Base-by-base conservation (phyloP, 2,329 filamentous ascomycete genomes). In the Trichoderma sp. region DNA sequence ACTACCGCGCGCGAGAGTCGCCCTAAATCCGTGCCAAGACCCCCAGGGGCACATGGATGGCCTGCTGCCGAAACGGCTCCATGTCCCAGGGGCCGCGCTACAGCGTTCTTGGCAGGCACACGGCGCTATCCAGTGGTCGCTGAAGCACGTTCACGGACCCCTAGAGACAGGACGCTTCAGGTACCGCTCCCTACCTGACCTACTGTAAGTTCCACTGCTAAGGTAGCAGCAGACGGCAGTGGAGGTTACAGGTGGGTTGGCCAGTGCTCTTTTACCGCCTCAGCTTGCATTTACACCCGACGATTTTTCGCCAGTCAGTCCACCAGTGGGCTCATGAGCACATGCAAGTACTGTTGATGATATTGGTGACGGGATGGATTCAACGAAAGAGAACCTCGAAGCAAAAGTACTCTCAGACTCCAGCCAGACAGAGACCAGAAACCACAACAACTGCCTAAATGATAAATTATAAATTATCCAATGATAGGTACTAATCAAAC, bases 21-120 rank as follows among this genome's bases (percentile, higher is more conserved):
- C 33, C 11, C 33, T n/a, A 29, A 41, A 60, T 45, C 24, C 35
- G 69, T 53, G 69, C 69, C 69, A 72, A 72, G 69, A 45, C 9
- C 31, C 59, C 71, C 71, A 74, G 71, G 71, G 71, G 71, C 69
- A 21, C 60, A 53, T 72, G 59, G 69, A 72, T 72, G 69, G 69
- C 41, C 29, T 21, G 71, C 45, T 74, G 72, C 72, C 72, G 72
- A 75, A 75, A 75, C 72, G 72, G 64, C 62, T 50, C 63, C 63
- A 38, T 59, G 24, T 16, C 21, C 64, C 41, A 68, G 72, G 72
- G 72, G 72, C 21, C 29, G 64, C 72, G 64, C 72, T 75, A 75
- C 64, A 60, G 72, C 72, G 38, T 62, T 75, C 72, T 69, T 75
- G 72, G 72, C 72, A 75, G 72, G 72, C 62, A 50, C 72, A 35